phyloP scores from a whole-genome alignment of 202 grass and related monocot genomes.

The Carex arenaria region DNA sequence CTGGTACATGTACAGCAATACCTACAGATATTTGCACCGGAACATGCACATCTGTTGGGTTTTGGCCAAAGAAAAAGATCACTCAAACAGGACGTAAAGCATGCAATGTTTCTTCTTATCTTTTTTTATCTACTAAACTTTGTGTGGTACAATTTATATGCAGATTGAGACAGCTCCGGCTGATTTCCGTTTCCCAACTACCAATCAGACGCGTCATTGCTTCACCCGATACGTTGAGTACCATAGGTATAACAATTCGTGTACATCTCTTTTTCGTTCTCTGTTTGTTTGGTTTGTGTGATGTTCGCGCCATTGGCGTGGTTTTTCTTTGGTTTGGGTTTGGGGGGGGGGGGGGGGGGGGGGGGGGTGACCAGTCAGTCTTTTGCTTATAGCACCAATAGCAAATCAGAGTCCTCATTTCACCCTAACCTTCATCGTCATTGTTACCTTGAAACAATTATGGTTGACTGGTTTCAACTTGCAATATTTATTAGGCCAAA shows the following conservation, averaged over 20 bases:
- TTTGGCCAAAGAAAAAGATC: neutral
- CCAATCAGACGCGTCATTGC: slow-evolving; percentile 89
- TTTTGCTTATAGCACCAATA: neutral
- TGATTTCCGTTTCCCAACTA: slow-evolving; percentile 90
- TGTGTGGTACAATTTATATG: neutral
- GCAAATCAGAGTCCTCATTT: slow-evolving; percentile 8
- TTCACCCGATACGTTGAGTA: slow-evolving; percentile 93
- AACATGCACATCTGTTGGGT: neutral
- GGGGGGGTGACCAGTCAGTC: neutral
- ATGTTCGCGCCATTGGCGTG: neutral
- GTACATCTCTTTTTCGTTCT: neutral
- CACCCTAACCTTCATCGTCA: neutral
- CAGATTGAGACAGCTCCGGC: slow-evolving; percentile 87
- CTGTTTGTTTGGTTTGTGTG: neutral
- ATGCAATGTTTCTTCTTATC: neutral
- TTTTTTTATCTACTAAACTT: neutral
- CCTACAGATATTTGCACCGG: neutral
- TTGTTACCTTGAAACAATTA: neutral
- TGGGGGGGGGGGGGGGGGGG: neutral
- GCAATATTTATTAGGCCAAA: neutral
- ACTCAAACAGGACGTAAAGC: neutral
- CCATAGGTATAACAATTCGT: slow-evolving; percentile 42
- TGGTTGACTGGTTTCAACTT: neutral
- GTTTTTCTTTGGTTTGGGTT: neutral
- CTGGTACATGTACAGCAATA: no score